Conservation (phyloP, 2,329 filamentous ascomycete species). For the Arthrocladium fulminans region DNA sequence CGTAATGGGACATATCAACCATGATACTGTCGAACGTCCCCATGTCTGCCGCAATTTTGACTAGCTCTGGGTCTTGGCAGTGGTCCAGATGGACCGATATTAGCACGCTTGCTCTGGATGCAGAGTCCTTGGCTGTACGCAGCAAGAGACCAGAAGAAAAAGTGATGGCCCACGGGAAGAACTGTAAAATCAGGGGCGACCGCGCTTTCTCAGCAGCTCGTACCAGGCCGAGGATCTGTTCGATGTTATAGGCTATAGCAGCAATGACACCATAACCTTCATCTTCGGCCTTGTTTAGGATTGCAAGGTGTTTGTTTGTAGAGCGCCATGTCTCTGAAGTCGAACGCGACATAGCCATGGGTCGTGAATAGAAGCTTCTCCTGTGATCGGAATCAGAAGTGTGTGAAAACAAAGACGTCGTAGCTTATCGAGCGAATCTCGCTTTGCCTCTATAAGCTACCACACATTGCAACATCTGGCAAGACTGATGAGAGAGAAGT, state of each 20-base stretch:
- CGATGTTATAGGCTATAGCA: slow-evolving; percentile 50
- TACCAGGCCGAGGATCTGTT: slow-evolving; percentile 60
- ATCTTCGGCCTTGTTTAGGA: slow-evolving; percentile 25
- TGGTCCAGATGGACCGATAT: slow-evolving; percentile 60
- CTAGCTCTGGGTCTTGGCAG: slow-evolving; percentile 54
- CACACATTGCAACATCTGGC: too few relatives aligned
- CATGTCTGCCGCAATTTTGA: slow-evolving; percentile 52
- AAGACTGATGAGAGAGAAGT: too few relatives aligned
- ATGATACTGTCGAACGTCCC: slow-evolving; percentile 63
- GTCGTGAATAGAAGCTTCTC: too few relatives aligned
- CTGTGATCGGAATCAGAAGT: too few relatives aligned
- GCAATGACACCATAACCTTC: slow-evolving; percentile 20
- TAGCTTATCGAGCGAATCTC: too few relatives aligned
- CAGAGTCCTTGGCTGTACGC: slow-evolving; percentile 47
- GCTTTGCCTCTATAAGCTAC: too few relatives aligned
- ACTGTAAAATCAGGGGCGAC: slow-evolving; percentile 61
- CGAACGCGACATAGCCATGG: too few relatives aligned
- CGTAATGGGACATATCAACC: slow-evolving; percentile 68
- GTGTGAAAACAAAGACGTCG: too few relatives aligned
- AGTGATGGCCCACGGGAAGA: slow-evolving; percentile 65
- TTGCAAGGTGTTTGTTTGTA: slow-evolving; percentile 24
- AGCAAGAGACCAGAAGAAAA: slow-evolving; percentile 53
- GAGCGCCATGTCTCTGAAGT: too few relatives aligned
- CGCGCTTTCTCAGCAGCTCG: slow-evolving; percentile 58
- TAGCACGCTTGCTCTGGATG: slow-evolving; percentile 49